These are phyloP conservation scores for Populus nigra DNA, from an alignment of 345 rosid genomes.

Conservation along the genomic window DNA sequence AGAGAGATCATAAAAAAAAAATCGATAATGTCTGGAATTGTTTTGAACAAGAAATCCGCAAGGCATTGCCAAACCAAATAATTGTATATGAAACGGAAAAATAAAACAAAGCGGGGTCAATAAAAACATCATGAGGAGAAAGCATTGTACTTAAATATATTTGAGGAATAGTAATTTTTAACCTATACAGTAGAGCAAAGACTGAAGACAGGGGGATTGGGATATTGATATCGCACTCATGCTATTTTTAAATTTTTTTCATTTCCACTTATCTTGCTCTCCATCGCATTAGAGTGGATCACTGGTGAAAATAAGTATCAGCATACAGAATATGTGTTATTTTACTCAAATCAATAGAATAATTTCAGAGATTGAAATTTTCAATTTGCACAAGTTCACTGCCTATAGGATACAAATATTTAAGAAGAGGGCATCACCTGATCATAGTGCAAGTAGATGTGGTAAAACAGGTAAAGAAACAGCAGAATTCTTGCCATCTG, in stretches of 20 bases:
- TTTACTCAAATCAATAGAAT: background rate
- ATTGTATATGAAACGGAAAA: background rate
- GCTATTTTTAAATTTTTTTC: background rate
- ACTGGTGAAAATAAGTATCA: background rate
- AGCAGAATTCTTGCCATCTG: constrained; percentile 32
- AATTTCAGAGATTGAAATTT: background rate
- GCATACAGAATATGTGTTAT: background rate
- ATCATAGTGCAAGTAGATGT: constrained; percentile 29
- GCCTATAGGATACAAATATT: background rate
- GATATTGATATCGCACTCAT: no score
- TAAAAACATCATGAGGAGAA: background rate
- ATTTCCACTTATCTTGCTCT: background rate
- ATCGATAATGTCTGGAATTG: background rate
- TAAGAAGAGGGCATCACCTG: constrained; percentile 17
- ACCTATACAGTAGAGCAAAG: no score
- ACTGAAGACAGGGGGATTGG: background rate
- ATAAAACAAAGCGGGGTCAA: background rate
- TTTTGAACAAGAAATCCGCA: background rate
- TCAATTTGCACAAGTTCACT: background rate
- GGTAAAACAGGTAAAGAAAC: constrained; percentile 27
- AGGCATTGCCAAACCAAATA: background rate
- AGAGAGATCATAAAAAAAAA: background rate
- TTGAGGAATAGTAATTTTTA: background rate
- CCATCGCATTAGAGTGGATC: background rate
- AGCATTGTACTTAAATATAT: background rate